Evolutionary conservation across 2,329 filamentous ascomycete species (phyloP), one percentile per base, ranked within the genome.

Genomic region (Talaromyces amestolkiae): DNA sequence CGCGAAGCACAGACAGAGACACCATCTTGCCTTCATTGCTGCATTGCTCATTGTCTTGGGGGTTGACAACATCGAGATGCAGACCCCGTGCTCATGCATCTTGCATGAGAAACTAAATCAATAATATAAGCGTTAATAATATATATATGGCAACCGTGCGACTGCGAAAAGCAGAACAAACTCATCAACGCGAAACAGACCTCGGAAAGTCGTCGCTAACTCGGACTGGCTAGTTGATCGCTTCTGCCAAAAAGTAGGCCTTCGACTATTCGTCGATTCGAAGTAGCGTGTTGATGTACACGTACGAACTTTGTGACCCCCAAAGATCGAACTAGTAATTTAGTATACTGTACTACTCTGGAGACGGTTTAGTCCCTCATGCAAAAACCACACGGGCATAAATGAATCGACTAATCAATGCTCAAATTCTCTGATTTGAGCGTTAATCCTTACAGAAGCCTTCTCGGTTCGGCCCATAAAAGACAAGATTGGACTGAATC

Each of bases 401-500:
- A 17, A 33, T 41, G 22, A 27, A 45, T 45, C n/a, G 27, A 45
- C 61, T 19, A 63, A 63, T 63, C 61, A 63, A 17, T 43, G 47
- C 22, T 47, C 51, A 17, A 2, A n/a, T n/a, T n/a, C 24, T 63
- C 24, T 24, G n/a, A 17, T 27, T 17, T 31, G 27, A 58, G 24
- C 17, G 51, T 37, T n/a, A 31, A 43, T 58, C 35, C 19, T 24
- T 43, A 27, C 35, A 35, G 35, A 22, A 59, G 11, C 39, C 37
- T 19, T 59, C 13, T 43, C 51, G 37, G 49, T 47, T 47, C 41
- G 35, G 61, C 51, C 35, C 47, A 41, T 54, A 22, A 13, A 11
- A 37, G n/a, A 35, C 41, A 35, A 41, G n/a, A 35, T 43, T 27
- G 19, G 22, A 43, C 47, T 17, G 45, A 22, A 35, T 24, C 13